Evolutionary conservation across 1,139 yeast species (phyloP).

Genomic region (Nakaseomyces glabratus): DNA sequence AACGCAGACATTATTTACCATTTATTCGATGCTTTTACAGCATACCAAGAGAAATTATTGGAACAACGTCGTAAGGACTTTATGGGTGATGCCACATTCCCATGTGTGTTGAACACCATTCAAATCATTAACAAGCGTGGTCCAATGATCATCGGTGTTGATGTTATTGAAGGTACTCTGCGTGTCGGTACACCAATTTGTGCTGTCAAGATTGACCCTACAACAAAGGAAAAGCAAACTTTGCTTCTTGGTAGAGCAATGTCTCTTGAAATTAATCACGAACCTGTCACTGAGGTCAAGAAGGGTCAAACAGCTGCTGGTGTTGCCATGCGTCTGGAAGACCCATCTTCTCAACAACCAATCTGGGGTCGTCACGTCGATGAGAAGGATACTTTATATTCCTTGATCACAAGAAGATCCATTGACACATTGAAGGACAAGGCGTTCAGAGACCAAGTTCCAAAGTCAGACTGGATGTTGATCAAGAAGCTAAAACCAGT

Average conservation of each 20-base stretch:
- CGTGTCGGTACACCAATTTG: conserved; percentile 92
- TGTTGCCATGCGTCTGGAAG: conserved; percentile 95
- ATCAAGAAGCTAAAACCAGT: conserved; percentile 81
- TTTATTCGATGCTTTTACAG: conserved; percentile 88
- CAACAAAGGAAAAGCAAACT: conserved; percentile 63
- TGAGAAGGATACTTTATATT: conserved; percentile 81
- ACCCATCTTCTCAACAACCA: conserved; percentile 87
- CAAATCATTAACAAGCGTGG: conserved; percentile 97
- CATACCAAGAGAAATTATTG: conserved; percentile 77
- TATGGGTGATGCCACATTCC: conserved; percentile 84
- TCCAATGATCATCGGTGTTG: conserved; percentile 99
- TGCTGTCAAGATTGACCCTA: conserved; percentile 84
- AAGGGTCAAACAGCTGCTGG: conserved; percentile 96
- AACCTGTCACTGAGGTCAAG: conserved; percentile 66
- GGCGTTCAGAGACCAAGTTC: conserved; percentile 88
- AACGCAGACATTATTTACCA: conserved; percentile 95
- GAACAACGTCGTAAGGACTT: conserved; percentile 88
- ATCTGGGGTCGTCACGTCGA: conserved; percentile 99
- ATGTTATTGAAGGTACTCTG: conserved; percentile 82
- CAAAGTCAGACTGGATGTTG: conserved; percentile 91
- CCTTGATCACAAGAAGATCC: conserved; percentile 77
- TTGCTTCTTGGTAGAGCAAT: conserved; percentile 76
- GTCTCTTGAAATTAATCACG: conserved; percentile 91
- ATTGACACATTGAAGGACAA: conserved; percentile 97
- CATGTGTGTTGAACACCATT: conserved; percentile 86